Conservation (phyloP, 768 basidiomycete genomes). For the Mycena vulgaris region DNA sequence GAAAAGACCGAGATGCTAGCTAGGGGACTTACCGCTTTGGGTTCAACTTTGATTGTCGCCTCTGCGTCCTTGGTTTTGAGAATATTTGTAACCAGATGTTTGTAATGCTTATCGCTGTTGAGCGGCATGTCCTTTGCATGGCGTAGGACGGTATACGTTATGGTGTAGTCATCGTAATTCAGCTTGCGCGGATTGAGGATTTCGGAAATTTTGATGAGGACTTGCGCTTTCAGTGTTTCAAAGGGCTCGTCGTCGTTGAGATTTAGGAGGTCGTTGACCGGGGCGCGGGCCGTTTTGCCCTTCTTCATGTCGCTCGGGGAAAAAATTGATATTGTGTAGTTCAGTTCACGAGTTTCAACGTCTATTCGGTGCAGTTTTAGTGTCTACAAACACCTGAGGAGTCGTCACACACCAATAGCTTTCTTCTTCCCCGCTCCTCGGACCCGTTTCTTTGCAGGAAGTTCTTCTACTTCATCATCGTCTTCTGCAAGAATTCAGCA, state of each 20-base stretch:
- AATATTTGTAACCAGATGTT: neutral
- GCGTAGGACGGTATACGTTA: neutral
- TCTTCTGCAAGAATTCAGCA: too few relatives aligned
- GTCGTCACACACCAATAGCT: too few relatives aligned
- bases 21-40: neutral
- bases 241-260: neutral
- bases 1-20: neutral
- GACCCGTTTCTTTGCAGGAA: too few relatives aligned
- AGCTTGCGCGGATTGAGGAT: neutral
- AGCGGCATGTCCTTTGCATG: neutral
- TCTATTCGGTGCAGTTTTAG: too few relatives aligned
- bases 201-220: neutral
- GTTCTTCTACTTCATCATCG: too few relatives aligned
- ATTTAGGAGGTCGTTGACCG: too few relatives aligned
- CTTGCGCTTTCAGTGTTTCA: neutral
- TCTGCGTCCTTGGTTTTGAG: neutral
- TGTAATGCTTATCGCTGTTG: neutral
- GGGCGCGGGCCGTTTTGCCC: too few relatives aligned
- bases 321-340: too few relatives aligned
- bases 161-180: neutral
- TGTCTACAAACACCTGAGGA: too few relatives aligned
- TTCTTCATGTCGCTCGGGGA: too few relatives aligned
- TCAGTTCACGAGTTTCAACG: too few relatives aligned
- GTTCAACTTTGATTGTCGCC: neutral
- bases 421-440: too few relatives aligned